A percentile compares a stretch with the other conserved stretches of the same genome.
These are phyloP conservation scores for Colletotrichum sp. DNA, from an alignment of 2,329 filamentous ascomycete genomes.

Conservation along the genomic window DNA sequence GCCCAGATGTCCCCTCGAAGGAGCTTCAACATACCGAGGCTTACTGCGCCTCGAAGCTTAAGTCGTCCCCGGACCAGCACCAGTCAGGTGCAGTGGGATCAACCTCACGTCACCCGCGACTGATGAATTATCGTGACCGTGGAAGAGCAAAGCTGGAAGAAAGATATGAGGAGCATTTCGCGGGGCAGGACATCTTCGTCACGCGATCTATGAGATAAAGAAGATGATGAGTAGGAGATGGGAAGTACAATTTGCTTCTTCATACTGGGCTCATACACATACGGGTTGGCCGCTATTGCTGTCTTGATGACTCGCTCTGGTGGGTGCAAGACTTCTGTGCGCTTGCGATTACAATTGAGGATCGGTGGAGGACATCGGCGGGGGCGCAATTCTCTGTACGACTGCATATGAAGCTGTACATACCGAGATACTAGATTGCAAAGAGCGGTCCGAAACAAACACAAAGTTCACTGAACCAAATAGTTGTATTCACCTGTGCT, in stretches of 20 bases:
- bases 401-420: background rate
- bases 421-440: background rate
- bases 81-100: conserved; percentile 2
- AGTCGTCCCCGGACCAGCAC: background rate
- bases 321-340: background rate
- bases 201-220: background rate
- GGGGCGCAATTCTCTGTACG: background rate
- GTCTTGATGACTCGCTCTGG: background rate
- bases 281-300: background rate
- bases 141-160: background rate
- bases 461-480: background rate
- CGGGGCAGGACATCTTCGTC: background rate
- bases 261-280: background rate
- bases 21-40: background rate
- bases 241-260: background rate
- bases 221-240: background rate
- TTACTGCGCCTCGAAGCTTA: background rate
- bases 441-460: background rate
- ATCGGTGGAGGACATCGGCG: background rate
- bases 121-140: background rate
- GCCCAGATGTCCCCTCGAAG: background rate
- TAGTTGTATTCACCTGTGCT: background rate
- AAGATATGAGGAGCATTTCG: background rate
- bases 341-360: background rate
- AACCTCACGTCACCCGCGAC: background rate